A percentile compares a stretch with the other conserved stretches of the same genome.
Conservation (phyloP, 495 filamentous ascomycete species). For the Podospora conica region DNA sequence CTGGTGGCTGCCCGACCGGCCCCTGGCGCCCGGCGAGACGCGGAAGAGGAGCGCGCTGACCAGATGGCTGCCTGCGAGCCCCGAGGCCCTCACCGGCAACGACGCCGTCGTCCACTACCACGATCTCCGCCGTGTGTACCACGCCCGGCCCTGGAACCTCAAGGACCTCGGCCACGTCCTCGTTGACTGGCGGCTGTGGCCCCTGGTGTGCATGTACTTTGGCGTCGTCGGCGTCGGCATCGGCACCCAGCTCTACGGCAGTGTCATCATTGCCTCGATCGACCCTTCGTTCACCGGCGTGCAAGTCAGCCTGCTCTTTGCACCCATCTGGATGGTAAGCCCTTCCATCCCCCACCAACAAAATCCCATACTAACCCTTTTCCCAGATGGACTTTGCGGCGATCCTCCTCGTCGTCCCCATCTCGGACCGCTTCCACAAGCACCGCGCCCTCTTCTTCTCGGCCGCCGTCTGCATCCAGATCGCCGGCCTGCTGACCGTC, state of each 20-base stretch:
- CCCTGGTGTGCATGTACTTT: conserved; percentile 85
- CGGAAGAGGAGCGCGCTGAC: conserved; percentile 40
- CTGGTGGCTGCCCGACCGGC: conserved; percentile 88
- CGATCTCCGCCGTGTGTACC: conserved; percentile 76
- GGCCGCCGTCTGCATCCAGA: conserved; percentile 67
- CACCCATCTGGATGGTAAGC: conserved; percentile 85
- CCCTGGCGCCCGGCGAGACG: conserved; percentile 56
- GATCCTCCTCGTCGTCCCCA: conserved; percentile 76
- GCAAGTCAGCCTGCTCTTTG: conserved; percentile 73
- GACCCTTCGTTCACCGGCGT: conserved; percentile 65
- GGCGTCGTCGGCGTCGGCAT: conserved; percentile 90
- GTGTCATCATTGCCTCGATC: conserved; percentile 75
- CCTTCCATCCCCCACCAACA: neutral
- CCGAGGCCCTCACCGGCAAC: conserved; percentile 66
- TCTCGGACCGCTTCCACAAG: conserved; percentile 82
- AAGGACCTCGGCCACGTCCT: conserved; percentile 62
- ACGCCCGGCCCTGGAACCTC: conserved; percentile 60
- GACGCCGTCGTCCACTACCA: conserved; percentile 80
- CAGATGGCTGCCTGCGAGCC: conserved; percentile 57
- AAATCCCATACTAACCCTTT: conserved; percentile 1
- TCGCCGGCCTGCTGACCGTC: conserved; percentile 69
- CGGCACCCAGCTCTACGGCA: conserved; percentile 79
- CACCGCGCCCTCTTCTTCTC: conserved; percentile 81
- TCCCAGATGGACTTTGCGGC: conserved; percentile 75
- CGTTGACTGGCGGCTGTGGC: conserved; percentile 82